A percentile compares a stretch with the other conserved stretches of the same genome.
These are phyloP conservation scores for Hamigera avellanea DNA, from an alignment of 495 filamentous ascomycete species.

Conservation along the genomic window DNA sequence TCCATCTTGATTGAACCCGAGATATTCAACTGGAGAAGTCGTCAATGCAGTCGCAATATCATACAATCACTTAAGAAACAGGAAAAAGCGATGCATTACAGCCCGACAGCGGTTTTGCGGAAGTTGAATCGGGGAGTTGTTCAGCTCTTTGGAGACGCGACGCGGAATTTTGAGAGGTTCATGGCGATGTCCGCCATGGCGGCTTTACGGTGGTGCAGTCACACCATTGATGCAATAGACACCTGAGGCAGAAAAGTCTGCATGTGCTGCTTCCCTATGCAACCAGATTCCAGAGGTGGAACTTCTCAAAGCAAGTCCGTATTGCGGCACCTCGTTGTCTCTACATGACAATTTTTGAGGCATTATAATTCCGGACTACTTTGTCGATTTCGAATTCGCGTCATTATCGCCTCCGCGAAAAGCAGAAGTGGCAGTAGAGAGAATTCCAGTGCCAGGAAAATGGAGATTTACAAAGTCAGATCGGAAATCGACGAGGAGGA, in stretches of 20 bases:
- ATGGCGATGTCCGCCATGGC: slow-evolving; percentile 8
- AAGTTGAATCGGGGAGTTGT: slow-evolving; percentile 7
- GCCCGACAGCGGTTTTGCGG: slow-evolving; percentile 2
- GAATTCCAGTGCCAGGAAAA: too few relatives aligned
- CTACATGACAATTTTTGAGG: too few relatives aligned
- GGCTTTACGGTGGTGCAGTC: slow-evolving; percentile 6
- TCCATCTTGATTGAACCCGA: slow-evolving; percentile 35
- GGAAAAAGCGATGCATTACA: slow-evolving; percentile 5
- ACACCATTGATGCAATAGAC: slow-evolving; percentile 10
- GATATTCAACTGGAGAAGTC: slow-evolving; percentile 2
- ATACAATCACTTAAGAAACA: not conserved
- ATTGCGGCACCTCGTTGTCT: too few relatives aligned
- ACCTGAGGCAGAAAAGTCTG: slow-evolving; percentile 14
- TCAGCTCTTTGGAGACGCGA: slow-evolving; percentile 18
- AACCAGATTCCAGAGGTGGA: too few relatives aligned
- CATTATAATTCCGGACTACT: too few relatives aligned
- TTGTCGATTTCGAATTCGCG: too few relatives aligned
- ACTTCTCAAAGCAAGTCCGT: too few relatives aligned
- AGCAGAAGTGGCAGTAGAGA: too few relatives aligned
- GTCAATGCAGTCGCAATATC: slow-evolving; percentile 8
- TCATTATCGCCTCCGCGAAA: too few relatives aligned
- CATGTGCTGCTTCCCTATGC: too few relatives aligned
- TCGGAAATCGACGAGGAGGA: too few relatives aligned
- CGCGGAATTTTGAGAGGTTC: slow-evolving; percentile 26
- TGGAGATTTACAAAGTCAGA: too few relatives aligned